Evolutionary conservation across 73 alveolate genomes (phyloP), one percentile per base, ranked within the genome.

Genomic region (Paramecium primaurelia): DNA sequence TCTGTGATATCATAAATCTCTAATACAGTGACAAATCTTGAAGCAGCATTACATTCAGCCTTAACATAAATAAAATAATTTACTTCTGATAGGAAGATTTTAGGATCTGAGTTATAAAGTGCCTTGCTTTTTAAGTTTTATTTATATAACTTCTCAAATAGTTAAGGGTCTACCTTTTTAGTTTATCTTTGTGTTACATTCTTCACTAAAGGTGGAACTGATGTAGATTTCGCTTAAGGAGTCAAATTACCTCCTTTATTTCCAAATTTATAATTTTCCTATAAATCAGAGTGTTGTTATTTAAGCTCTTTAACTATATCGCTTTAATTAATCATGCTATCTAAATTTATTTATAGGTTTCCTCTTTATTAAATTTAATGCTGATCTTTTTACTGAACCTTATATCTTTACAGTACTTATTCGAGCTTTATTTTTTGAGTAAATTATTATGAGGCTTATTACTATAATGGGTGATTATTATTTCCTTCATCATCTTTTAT

Each of bases 21-120:
- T 71, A 89, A 89, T 30, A 86, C 91, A 22, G 94, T 91, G 12
- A 86, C 94, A 30, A 89, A 89, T 34, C 68, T 59, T 14, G 69
- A 83, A 0, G 94, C 94, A 32, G 91, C 90, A 71, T 71, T 83
- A 44, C 86, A 77, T 89, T 89, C 94, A 42, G 77, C 71, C 91
- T 80, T 32, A 22, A 22, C 4, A 45, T 16, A 18, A 80, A 10
- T 22, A 45, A 18, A 42, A 32, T 26, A 47, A 45, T 6, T 80
- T 45, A 80, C 91, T 26, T 80, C 91, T 44, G 91, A 80, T 47
- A 80, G 28, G 18, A 25, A 80, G 34, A 80, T 18, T 9, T 80
- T 58, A 25, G 75, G 91, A 25, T 80, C 91, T 6, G 91, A 40
- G 16, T 40, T 18, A 26, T 18, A 80, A 11, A 45, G 14, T n/a